Conservation (phyloP, 805 yeast genomes). For the Cyberlindnera lachancei region DNA sequence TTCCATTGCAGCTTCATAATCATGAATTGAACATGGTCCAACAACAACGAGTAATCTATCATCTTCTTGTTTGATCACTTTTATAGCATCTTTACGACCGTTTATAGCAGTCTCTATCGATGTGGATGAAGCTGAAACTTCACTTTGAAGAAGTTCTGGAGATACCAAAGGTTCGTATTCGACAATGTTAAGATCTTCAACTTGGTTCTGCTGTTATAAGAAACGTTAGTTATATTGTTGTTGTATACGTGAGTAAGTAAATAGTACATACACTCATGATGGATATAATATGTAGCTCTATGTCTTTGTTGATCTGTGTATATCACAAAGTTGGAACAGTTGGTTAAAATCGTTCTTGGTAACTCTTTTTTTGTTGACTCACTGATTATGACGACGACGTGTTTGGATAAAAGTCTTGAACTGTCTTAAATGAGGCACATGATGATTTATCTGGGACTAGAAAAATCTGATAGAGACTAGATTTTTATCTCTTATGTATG, state of each 20-base stretch:
- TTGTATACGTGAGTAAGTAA: no score
- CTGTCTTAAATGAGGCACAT: no score
- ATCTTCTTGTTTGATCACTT: slow-evolving; percentile 64
- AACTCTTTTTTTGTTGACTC: no score
- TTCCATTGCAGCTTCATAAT: slow-evolving; percentile 80
- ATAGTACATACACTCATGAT: background rate
- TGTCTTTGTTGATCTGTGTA: background rate
- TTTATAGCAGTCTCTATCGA: slow-evolving; percentile 56
- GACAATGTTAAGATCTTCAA: slow-evolving; percentile 68
- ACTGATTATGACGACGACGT: no score
- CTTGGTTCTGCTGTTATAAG: slow-evolving; percentile 23
- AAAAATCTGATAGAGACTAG: no score
- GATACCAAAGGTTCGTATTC: slow-evolving; percentile 94
- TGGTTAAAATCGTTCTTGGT: no score
- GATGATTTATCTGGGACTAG: no score
- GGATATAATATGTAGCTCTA: background rate
- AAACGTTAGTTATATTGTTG: no score
- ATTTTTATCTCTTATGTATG: no score
- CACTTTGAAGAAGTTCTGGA: slow-evolving; percentile 85
- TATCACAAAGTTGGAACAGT: no score
- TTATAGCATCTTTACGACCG: slow-evolving; percentile 75
- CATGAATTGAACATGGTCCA: slow-evolving; percentile 97
- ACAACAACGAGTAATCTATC: slow-evolving; percentile 84
- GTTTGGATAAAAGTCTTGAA: no score
- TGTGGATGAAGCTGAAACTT: slow-evolving; percentile 56